A percentile compares a stretch with the other conserved stretches of the same genome.
Conservation (phyloP, 1,139 yeast species). For the Scheffersomyces segobiensis region DNA sequence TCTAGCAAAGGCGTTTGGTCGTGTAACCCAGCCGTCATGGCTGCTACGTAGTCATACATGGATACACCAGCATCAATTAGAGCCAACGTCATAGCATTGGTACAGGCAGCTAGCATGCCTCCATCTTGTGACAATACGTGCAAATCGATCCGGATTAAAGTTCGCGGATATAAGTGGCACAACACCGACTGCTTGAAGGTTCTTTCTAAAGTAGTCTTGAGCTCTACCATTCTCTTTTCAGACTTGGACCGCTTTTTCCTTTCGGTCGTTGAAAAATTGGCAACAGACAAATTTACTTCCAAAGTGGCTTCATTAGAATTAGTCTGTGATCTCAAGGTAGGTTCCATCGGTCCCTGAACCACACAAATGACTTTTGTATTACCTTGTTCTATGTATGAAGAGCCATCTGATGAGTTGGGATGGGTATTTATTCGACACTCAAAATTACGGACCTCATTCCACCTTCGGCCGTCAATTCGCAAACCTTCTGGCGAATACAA, state of each 20-base stretch:
- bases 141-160: conserved; percentile 69
- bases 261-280: conserved; percentile 80
- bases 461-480: conserved; percentile 88
- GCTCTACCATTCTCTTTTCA: conserved; percentile 75
- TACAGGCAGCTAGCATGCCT: conserved; percentile 74
- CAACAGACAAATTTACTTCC: conserved; percentile 65
- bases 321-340: conserved; percentile 51
- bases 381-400: conserved; percentile 90
- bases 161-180: conserved; percentile 76
- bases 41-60: conserved; percentile 86
- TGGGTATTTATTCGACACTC: conserved; percentile 84
- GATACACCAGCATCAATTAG: conserved; percentile 94
- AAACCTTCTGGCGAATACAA: conserved; percentile 93
- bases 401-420: conserved; percentile 87
- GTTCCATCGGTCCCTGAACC: conserved; percentile 91
- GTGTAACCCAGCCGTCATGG: conserved; percentile 77
- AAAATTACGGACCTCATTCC: conserved; percentile 87
- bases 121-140: conserved; percentile 91
- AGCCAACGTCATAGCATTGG: conserved; percentile 89
- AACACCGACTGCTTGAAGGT: conserved; percentile 82
- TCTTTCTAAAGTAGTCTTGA: conserved; percentile 70
- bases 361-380: conserved; percentile 84
- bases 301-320: conserved; percentile 54
- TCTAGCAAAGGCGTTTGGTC: conserved; percentile 79
- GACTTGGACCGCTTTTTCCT: conserved; percentile 65